Base-by-base conservation (phyloP, 805 yeast genomes). In the Yarrowia deformans region DNA sequence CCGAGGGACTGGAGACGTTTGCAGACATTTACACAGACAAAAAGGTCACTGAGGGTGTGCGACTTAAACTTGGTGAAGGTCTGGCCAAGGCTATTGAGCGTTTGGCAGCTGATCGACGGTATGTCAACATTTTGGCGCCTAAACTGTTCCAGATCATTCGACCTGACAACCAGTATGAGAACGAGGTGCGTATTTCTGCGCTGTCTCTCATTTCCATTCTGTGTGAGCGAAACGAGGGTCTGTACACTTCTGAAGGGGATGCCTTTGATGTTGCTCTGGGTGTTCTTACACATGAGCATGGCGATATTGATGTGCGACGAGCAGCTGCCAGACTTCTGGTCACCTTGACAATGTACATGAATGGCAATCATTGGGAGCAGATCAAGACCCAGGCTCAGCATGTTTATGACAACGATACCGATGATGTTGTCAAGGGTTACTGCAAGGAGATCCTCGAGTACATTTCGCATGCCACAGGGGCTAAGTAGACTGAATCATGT, bases 31-130 rank as follows among this genome's bases (percentile, higher is more conserved):
- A 80, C 64, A 58, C 67, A 0, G 74, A 75, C 8, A 74, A 74
- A 2, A 75, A 71, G 9, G 72, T 72, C 18, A 81, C 79, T 23
- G 54, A 91, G 0, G 97, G 93, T 74, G 90, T 88, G 69, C 79
- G 89, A n/a, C 79, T 95, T 61, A 85, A 90, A 70, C 80, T 91
- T 18, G 98, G 98, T 40, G 99, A 94, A 76, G 95, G 90, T 0
- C 72, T 94, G 0, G 77, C 86, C 34, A 83, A 90, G 37, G 87
- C 83, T 70, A 81, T 93, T 37, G 85, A 83, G 70, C 73, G 76
- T 1, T 77, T 85, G 34, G 84, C 84, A 49, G 83, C 82, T 87
- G 37, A 74, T 34, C 8, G 66, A 34, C 40, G 40, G 4, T 45
- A 60, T 13, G 66, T 42, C 42, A 45, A 60, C 52, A 34, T 60